Conservation (phyloP, 306 rosid genomes). For the Cyamopsis tetragonoloba region DNA sequence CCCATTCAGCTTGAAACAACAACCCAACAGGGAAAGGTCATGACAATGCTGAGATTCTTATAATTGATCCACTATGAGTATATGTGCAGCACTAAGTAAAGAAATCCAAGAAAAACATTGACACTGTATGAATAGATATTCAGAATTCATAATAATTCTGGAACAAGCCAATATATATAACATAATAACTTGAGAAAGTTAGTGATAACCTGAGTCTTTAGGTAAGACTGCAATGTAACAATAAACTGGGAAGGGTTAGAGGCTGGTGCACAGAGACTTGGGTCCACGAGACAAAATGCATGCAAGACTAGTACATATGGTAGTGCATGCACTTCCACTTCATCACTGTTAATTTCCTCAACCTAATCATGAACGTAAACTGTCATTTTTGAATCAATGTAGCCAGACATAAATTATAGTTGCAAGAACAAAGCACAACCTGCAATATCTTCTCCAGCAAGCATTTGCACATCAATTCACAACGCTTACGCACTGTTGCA, state of each 20-base stretch:
- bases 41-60: neutral
- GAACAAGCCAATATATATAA: conserved; percentile 17
- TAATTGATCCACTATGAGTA: neutral
- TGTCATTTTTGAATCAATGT: conserved; percentile 13
- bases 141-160: conserved; percentile 5
- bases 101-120: neutral
- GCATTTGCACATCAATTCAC: conserved; percentile 98
- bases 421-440: conserved; percentile 43
- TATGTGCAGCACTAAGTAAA: neutral
- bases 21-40: conserved; percentile 14
- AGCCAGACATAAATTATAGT: neutral
- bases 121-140: neutral
- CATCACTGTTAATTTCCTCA: conserved; percentile 70
- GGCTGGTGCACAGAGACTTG: conserved; percentile 84
- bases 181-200: neutral
- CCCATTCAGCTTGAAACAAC: conserved; percentile 2
- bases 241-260: conserved; percentile 94
- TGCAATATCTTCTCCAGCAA: conserved; percentile 88
- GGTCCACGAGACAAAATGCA: conserved; percentile 93
- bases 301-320: conserved; percentile 88
- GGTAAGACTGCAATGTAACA: conserved; percentile 95
- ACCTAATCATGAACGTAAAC: conserved; percentile 51
- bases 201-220: conserved; percentile 78
- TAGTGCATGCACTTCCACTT: conserved; percentile 69
- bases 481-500: conserved; percentile 82